These are phyloP conservation scores for Arthroderma sp. DNA, from an alignment of 2,329 filamentous ascomycete species.

Conservation along the genomic window DNA sequence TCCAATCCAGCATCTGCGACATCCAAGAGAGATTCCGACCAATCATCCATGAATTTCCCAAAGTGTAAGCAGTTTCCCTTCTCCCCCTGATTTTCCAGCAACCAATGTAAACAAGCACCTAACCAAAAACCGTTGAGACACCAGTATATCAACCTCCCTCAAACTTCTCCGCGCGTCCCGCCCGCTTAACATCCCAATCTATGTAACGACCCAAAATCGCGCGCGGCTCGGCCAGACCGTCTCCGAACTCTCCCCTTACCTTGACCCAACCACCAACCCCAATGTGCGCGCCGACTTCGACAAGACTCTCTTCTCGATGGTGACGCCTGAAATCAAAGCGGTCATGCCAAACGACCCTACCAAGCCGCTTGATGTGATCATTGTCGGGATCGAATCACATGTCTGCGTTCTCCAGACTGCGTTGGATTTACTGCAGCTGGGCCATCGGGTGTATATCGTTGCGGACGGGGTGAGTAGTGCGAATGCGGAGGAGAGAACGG, in stretches of 20 bases:
- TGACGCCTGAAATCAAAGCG: conserved; percentile 51
- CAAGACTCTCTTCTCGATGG: conserved; percentile 88
- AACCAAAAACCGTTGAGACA: conserved; percentile 3
- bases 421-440: conserved; percentile 60
- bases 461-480: conserved; percentile 84
- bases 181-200: conserved; percentile 53
- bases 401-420: conserved; percentile 92
- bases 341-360: conserved; percentile 17
- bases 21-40: conserved; percentile 84
- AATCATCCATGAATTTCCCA: conserved; percentile 73
- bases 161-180: conserved; percentile 53
- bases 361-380: conserved; percentile 48
- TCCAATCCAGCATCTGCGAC: conserved; percentile 62
- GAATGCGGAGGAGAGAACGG: conserved; percentile 64
- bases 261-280: conserved; percentile 34
- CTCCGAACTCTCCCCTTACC: conserved; percentile 50
- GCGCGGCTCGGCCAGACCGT: conserved; percentile 69
- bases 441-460: conserved; percentile 73
- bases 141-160: conserved; percentile 49
- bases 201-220: conserved; percentile 74
- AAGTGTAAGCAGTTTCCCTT: conserved; percentile 43
- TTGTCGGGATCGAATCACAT: conserved; percentile 86
- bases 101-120: not conserved
- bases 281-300: conserved; percentile 51
- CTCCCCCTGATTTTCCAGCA: conserved; percentile 1